Base-by-base conservation (phyloP, 2,329 filamentous ascomycete species). In the Pestalotiopsis sp. region DNA sequence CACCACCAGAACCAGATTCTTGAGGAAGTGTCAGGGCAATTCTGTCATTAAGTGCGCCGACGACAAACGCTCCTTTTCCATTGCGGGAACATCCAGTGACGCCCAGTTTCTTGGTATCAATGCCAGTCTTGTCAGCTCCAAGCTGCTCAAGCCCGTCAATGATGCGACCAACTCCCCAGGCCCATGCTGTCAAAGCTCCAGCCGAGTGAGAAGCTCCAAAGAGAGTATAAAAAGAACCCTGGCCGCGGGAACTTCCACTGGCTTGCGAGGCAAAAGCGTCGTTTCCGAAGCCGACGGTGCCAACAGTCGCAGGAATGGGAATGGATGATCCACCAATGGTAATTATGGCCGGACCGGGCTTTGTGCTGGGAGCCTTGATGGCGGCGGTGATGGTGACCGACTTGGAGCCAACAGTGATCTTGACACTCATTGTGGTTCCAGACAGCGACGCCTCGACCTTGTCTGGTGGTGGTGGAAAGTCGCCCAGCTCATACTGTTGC, bases 21-120 rank as follows among this genome's bases (percentile, higher is more conserved):
- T 91, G 88, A 0, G 88, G 87, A 45, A 91, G 82, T 14, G 87
- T 89, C 41, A 91, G 82, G 20, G 86, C 87, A 69, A 91, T 88
- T 57, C 88, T 87, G 66, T 81, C 75, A 69, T 88, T 87, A 25
- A 90, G 81, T 2, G 88, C 88, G 17, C 87, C 88, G 4, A 85
- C 86, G n/a, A 90, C 81, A 70, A 91, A 84, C 38, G 88, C 88
- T 13, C 88, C 88, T 80, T 91, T 91, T 68, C 88, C 88, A 78
- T 90, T 89, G 56, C 88, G 85, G 66, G 87, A 90, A 81, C 88
- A 91, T 4, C 89, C 89, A 14, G 88, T 90, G 1, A 90, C 87
- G 62, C 86, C 88, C 23, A 88, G 77, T 2, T 80, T 80, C 49
- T 75, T 81, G 27, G 82, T 73, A 76, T 88, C 83, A 75, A 91